Percentiles rank a stretch among this genome's conserved stretches.
phyloP scores from a whole-genome alignment of 208 protist genomes.

The Leishmania tarentolae region DNA sequence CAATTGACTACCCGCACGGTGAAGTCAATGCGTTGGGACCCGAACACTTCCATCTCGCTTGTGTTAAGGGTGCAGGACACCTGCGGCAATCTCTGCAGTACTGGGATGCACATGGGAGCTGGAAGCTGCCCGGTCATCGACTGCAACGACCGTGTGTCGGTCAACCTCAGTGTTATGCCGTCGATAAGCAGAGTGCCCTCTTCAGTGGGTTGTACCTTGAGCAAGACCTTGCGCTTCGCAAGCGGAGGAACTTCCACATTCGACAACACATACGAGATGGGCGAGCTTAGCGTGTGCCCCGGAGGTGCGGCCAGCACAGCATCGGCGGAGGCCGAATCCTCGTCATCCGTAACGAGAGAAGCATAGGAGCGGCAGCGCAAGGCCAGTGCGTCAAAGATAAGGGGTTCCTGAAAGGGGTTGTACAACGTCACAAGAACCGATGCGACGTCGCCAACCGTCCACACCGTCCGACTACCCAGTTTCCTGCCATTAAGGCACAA shows the following conservation, averaged over 20 bases:
- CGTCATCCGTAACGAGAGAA: background rate
- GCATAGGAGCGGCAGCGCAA: conserved; percentile 48
- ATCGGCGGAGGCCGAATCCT: background rate
- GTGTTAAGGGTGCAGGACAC: conserved; percentile 73
- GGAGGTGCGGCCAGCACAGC: background rate
- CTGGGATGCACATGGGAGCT: conserved; percentile 58
- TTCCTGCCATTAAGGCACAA: conserved; percentile 80
- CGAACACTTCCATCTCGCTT: conserved; percentile 83
- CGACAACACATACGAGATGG: conserved; percentile 68
- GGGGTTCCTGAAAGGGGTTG: conserved; percentile 62
- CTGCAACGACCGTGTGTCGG: conserved; percentile 40
- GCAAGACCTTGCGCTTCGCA: conserved; percentile 47
- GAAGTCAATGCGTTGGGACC: conserved; percentile 73
- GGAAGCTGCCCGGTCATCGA: conserved; percentile 40
- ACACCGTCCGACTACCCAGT: conserved; percentile 75
- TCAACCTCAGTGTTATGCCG: conserved; percentile 55
- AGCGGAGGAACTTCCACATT: conserved; percentile 54
- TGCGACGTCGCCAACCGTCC: conserved; percentile 80
- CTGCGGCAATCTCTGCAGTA: conserved; percentile 75
- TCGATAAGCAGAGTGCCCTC: conserved; percentile 69
- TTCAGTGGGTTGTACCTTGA: conserved; percentile 72
- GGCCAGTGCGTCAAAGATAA: conserved; percentile 56
- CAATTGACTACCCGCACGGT: conserved; percentile 74
- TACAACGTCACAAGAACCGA: conserved; percentile 70
- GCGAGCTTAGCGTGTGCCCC: conserved; percentile 23